Conservation (phyloP, 2,329 filamentous ascomycete genomes). For the Dothistroma septosporum region DNA sequence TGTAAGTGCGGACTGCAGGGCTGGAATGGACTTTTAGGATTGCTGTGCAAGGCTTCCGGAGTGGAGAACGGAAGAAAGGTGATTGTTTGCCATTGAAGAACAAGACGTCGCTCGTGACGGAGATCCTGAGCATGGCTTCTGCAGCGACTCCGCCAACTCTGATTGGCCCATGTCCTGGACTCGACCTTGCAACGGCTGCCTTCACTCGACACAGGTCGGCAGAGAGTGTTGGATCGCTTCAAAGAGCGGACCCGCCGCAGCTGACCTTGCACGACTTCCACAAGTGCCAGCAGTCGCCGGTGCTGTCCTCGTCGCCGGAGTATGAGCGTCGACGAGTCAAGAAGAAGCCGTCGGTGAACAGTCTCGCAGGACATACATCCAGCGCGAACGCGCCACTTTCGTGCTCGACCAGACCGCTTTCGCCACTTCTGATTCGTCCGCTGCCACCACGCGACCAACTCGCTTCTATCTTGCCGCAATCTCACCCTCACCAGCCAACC, state of each 20-base stretch:
- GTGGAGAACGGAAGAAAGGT: background rate
- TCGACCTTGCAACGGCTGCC: slow-evolving; percentile 4
- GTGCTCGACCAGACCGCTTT: slow-evolving; percentile 4
- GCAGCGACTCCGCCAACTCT: background rate
- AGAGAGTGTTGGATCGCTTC: slow-evolving; percentile 8
- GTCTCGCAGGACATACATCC: slow-evolving; percentile 13
- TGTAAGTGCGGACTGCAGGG: background rate
- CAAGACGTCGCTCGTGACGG: background rate
- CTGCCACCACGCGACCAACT: slow-evolving; percentile 7
- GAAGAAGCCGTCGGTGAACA: slow-evolving; percentile 17
- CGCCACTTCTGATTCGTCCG: slow-evolving; percentile 5
- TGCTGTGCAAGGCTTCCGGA: background rate
- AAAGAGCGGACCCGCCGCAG: slow-evolving; percentile 15
- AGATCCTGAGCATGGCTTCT: background rate
- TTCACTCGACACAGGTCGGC: slow-evolving; percentile 1
- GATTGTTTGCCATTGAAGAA: background rate
- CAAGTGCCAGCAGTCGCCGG: slow-evolving; percentile 19
- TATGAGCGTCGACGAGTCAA: slow-evolving; percentile 15
- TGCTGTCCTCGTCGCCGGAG: slow-evolving; percentile 12
- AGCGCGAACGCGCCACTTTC: slow-evolving; percentile 1
- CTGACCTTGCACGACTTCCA: slow-evolving; percentile 21
- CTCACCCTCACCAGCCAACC: slow-evolving; percentile 10
- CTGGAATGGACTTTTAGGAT: background rate
- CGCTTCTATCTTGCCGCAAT: slow-evolving; percentile 14
- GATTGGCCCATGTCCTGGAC: slow-evolving; percentile 7